These are phyloP conservation scores for Auriscalpium orientale DNA, from an alignment of 768 basidiomycete species.

Conservation along the genomic window DNA sequence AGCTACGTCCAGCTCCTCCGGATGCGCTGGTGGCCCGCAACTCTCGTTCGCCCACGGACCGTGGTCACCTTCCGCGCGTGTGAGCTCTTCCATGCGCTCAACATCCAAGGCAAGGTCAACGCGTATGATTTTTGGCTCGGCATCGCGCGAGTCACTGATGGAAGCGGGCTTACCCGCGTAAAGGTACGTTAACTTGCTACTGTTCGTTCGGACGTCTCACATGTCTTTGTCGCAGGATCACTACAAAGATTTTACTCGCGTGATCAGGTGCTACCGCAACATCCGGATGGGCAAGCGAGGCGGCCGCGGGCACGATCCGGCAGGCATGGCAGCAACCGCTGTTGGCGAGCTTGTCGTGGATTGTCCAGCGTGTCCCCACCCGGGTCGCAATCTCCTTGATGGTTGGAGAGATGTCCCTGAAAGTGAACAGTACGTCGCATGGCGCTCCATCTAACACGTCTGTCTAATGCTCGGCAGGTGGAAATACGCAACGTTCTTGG, in stretches of 20 bases:
- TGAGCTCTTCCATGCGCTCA: slow-evolving; percentile 4
- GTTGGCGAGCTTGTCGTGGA: slow-evolving; percentile 11
- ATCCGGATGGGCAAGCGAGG: slow-evolving; percentile 15
- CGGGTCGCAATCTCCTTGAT: slow-evolving; percentile 12
- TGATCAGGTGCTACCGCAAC: slow-evolving; percentile 15
- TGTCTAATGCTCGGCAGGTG: neutral
- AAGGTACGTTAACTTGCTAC: no score
- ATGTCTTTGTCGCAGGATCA: no score
- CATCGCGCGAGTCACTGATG: slow-evolving; percentile 5
- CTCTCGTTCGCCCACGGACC: slow-evolving; percentile 3
- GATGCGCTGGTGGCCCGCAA: slow-evolving; percentile 12
- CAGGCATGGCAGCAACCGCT: slow-evolving; percentile 1
- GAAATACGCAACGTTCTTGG: slow-evolving; percentile 8
- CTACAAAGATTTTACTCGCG: slow-evolving; percentile 4
- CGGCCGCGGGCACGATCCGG: slow-evolving; percentile 15
- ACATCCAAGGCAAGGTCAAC: slow-evolving; percentile 7
- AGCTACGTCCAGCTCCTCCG: slow-evolving; percentile 1
- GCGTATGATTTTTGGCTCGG: slow-evolving; percentile 9
- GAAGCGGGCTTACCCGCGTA: neutral
- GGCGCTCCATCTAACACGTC: neutral
- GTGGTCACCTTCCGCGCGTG: slow-evolving; percentile 10
- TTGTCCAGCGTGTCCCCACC: slow-evolving; percentile 21
- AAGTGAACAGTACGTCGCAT: slow-evolving; percentile 8
- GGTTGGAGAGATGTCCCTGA: slow-evolving; percentile 10
- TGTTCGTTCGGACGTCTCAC: no score